Conservation (phyloP, 805 yeast species). For the Monosporozyma solicola region DNA sequence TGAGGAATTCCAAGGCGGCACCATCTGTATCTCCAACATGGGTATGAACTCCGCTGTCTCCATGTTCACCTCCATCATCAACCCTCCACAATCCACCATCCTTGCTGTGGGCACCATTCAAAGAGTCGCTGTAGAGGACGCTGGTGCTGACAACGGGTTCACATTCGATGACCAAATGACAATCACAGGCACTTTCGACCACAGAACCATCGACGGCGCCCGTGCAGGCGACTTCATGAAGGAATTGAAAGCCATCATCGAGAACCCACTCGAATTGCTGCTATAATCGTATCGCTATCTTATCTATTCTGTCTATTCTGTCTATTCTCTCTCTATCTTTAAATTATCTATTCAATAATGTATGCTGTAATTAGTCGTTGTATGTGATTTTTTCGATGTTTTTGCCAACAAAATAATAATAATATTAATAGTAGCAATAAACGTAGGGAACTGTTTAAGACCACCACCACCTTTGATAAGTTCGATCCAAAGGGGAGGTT, state of each 20-base stretch:
- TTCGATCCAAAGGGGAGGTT: too few species aligned
- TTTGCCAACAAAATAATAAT: neutral
- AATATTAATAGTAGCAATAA: neutral
- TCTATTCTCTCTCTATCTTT: too few species aligned
- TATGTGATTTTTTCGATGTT: neutral
- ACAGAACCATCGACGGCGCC: constrained; percentile 96
- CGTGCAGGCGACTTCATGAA: constrained; percentile 94
- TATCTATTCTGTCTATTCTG: neutral
- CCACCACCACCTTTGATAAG: too few species aligned
- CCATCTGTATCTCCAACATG: constrained; percentile 95
- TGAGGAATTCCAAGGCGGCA: constrained; percentile 98
- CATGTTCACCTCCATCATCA: constrained; percentile 90
- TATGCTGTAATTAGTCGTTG: neutral
- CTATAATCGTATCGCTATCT: constrained; percentile 37
- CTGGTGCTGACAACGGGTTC: constrained; percentile 83
- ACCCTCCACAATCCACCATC: constrained; percentile 95
- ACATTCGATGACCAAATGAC: constrained; percentile 85
- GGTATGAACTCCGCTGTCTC: constrained; percentile 97
- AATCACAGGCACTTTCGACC: constrained; percentile 96
- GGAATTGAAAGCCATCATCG: constrained; percentile 82
- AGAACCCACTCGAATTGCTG: constrained; percentile 91
- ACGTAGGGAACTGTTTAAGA: neutral
- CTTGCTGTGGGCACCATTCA: constrained; percentile 90
- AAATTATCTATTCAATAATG: too few species aligned
- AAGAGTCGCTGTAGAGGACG: constrained; percentile 89